Conservation (phyloP, 2,329 filamentous ascomycete genomes). For the Hymenoscyphus albidus region DNA sequence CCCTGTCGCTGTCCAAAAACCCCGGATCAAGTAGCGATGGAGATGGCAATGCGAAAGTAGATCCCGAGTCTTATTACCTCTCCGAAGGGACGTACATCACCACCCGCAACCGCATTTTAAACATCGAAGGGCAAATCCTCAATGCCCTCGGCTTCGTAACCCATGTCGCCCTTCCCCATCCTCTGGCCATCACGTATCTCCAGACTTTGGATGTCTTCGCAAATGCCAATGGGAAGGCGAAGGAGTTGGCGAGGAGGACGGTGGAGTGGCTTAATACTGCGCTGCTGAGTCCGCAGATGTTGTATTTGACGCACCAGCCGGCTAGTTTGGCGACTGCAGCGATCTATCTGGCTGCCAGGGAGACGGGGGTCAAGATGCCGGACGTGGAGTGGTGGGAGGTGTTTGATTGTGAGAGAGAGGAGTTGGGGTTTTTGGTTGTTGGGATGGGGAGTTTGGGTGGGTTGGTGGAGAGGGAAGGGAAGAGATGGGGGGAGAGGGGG, state of each 20-base stretch:
- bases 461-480: conserved; percentile 36
- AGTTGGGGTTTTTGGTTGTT: conserved; percentile 88
- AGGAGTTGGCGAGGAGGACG: conserved; percentile 58
- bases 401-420: conserved; percentile 92
- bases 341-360: conserved; percentile 82
- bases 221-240: conserved; percentile 31
- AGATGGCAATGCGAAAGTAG: conserved; percentile 16
- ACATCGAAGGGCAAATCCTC: conserved; percentile 74
- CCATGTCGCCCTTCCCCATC: conserved; percentile 80
- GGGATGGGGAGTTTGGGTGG: conserved; percentile 75
- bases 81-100: conserved; percentile 68
- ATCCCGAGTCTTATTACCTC: conserved; percentile 61
- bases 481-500: conserved; percentile 25
- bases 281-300: conserved; percentile 78
- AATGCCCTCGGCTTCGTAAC: conserved; percentile 75
- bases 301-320: conserved; percentile 92
- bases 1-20: conserved; percentile 33
- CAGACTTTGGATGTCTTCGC: conserved; percentile 74
- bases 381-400: conserved; percentile 95
- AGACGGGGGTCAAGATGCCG: conserved; percentile 72
- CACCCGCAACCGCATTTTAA: conserved; percentile 61
- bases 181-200: conserved; percentile 85
- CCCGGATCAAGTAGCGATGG: neutral
- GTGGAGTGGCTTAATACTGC: conserved; percentile 82
- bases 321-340: conserved; percentile 79